phyloP scores from a whole-genome alignment of 352 stramenopile genomes.

The Elongisporangium anandrum region DNA sequence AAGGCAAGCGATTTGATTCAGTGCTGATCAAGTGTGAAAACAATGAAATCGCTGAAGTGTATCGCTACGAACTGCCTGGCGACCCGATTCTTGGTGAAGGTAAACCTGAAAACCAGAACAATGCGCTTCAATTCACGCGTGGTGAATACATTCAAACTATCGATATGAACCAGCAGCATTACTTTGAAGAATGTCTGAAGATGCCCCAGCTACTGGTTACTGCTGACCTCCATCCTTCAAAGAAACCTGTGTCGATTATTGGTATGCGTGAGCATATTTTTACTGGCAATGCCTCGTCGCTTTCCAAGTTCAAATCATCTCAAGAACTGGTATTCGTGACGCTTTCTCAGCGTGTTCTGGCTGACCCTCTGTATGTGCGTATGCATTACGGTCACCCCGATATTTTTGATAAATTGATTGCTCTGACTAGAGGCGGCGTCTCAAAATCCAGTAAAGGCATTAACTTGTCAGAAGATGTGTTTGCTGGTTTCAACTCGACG shows the following conservation, averaged over 20 bases:
- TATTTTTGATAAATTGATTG: conserved; percentile 79
- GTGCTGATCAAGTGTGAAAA: conserved; percentile 71
- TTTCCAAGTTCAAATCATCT: conserved; percentile 81
- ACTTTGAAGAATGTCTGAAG: conserved; percentile 87
- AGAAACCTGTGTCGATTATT: conserved; percentile 74
- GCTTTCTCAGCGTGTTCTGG: conserved; percentile 69
- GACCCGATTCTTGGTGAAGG: conserved; percentile 83
- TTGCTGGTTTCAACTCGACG: conserved; percentile 70
- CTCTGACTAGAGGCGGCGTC: conserved; percentile 62
- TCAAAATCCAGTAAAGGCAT: conserved; percentile 79
- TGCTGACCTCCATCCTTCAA: conserved; percentile 56
- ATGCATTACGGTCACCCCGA: conserved; percentile 85
- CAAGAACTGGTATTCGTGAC: conserved; percentile 81
- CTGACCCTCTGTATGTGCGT: conserved; percentile 65
- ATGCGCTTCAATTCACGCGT: conserved; percentile 81
- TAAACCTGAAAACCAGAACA: conserved; percentile 89
- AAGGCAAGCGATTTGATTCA: conserved; percentile 45
- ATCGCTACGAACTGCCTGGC: conserved; percentile 72
- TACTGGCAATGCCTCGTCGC: conserved; percentile 67
- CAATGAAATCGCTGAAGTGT: conserved; percentile 66
- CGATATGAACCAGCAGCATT: conserved; percentile 90
- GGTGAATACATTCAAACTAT: conserved; percentile 88
- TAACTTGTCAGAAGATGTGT: conserved; percentile 82
- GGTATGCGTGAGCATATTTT: conserved; percentile 86
- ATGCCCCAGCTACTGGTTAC: conserved; percentile 75